Evolutionary conservation across 305 asterid genomes (phyloP), one percentile per base, ranked within the genome.

Genomic region (Nicotiana rustica): DNA sequence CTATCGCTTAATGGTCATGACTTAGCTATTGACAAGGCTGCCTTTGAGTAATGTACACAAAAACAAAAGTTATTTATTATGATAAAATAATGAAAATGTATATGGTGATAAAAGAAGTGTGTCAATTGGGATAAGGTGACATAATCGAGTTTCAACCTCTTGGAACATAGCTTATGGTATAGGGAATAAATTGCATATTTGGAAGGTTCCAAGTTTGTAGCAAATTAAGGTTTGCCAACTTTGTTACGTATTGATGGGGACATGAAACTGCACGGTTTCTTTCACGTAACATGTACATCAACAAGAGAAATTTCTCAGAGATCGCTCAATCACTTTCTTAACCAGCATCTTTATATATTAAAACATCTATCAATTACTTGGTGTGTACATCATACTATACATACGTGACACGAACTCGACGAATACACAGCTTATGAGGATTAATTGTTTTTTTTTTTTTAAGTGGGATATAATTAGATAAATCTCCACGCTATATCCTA

Each of bases 201-300:
- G 61, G 61, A 56, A 56, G 6, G 61, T 15, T 14, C 6, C n/a
- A 14, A 14, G 19, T 14, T 56, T 56, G 61, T 56, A 56, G 18
- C 61, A 6, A 59, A 59, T 5, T 10, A 59, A 59, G 25, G 71
- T 66, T 66, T 31, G 44, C 71, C 47, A 66, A 31, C 71, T 31
- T 12, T 29, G 19, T 66, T 66, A 59, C 65, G 3, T 66, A 65
- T 66, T 49, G 38, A 73, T 21, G 8, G 62, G 1, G 44, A 49
- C 66, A 55, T 15, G 29, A 75, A 75, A 75, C 47, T 52, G 29
- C 15, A 75, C 14, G 66, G 29, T 52, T 75, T 6, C 80, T 75
- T 75, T 8, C 80, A 75, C 80, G 80, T 29, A 52, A 75, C 47
- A 52, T 52, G 47, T 75, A 47, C 0, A 71, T 47, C 79, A 73